phyloP scores from a whole-genome alignment of 768 basidiomycete genomes.

The Hortiboletus campestris region DNA sequence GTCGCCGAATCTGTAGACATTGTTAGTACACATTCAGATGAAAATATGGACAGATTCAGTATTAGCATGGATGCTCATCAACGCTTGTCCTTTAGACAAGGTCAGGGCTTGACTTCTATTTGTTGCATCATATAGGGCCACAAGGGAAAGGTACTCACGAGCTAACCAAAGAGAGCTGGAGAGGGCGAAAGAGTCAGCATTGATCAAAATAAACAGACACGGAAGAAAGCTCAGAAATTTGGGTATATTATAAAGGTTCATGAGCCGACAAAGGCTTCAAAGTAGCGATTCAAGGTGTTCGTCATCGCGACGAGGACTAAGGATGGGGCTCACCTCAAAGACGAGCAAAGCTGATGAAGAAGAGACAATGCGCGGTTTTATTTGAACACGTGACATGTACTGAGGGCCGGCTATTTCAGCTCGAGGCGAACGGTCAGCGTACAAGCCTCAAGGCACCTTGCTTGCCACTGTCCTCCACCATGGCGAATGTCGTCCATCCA shows the following conservation, averaged over 20 bases:
- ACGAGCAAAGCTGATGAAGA: neutral
- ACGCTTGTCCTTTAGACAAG: slow-evolving; percentile 65
- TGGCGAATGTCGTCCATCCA: slow-evolving; percentile 72
- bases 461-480: slow-evolving; percentile 36
- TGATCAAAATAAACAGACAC: neutral
- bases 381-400: slow-evolving; percentile 30
- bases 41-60: slow-evolving; percentile 45
- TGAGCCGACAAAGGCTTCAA: slow-evolving; percentile 61
- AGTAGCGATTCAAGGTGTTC: slow-evolving; percentile 85
- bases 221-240: slow-evolving; percentile 74
- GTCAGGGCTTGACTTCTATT: slow-evolving; percentile 93
- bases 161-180: neutral
- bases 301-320: slow-evolving; percentile 42
- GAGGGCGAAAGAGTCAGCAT: slow-evolving; percentile 12
- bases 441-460: slow-evolving; percentile 5
- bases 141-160: slow-evolving; percentile 36
- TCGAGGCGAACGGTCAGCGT: neutral
- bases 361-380: slow-evolving; percentile 5
- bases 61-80: slow-evolving; percentile 93
- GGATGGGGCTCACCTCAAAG: slow-evolving; percentile 33
- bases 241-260: slow-evolving; percentile 80
- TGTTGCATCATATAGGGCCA: slow-evolving; percentile 54
- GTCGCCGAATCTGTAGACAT: slow-evolving; percentile 8
- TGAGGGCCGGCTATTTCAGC: slow-evolving; percentile 35
- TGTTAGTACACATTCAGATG: slow-evolving; percentile 18